phyloP scores from a whole-genome alignment of 176 grass and related monocot species.

The Musa schizocarpa region DNA sequence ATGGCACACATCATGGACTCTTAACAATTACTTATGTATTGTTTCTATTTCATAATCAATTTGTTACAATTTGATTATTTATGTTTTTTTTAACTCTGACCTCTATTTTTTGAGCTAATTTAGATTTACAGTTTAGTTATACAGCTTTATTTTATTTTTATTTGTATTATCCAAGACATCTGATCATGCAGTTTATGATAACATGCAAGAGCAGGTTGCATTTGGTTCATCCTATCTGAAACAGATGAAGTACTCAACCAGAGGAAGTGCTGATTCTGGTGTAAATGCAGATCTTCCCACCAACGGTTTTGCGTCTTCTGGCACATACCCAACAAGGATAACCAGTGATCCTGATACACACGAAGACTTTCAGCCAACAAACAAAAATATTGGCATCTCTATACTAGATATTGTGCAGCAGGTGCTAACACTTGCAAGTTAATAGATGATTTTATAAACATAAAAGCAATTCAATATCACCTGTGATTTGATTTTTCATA shows the following conservation, averaged over 20 bases:
- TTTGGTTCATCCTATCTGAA: slow-evolving; percentile 29
- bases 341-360: slow-evolving; percentile 58
- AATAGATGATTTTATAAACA: neutral
- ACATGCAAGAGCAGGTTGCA: slow-evolving; percentile 24
- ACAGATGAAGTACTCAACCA: slow-evolving; percentile 40
- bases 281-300: slow-evolving; percentile 8
- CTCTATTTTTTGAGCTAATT: neutral
- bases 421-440: slow-evolving; percentile 23
- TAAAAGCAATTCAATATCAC: slow-evolving; percentile 6
- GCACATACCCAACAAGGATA: slow-evolving; percentile 22
- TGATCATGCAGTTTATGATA: neutral
- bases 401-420: slow-evolving; percentile 34
- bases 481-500: too few relatives aligned
- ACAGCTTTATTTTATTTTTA: neutral
- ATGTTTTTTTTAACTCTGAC: neutral
- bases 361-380: slow-evolving; percentile 65
- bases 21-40: too few relatives aligned
- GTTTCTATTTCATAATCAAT: neutral
- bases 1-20: too few relatives aligned
- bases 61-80: neutral
- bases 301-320: neutral
- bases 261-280: slow-evolving; percentile 26
- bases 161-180: neutral
- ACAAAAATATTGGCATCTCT: slow-evolving; percentile 41
- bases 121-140: neutral